Base-by-base conservation (phyloP, 2,329 filamentous ascomycete species). In the Orbilia quercus region DNA sequence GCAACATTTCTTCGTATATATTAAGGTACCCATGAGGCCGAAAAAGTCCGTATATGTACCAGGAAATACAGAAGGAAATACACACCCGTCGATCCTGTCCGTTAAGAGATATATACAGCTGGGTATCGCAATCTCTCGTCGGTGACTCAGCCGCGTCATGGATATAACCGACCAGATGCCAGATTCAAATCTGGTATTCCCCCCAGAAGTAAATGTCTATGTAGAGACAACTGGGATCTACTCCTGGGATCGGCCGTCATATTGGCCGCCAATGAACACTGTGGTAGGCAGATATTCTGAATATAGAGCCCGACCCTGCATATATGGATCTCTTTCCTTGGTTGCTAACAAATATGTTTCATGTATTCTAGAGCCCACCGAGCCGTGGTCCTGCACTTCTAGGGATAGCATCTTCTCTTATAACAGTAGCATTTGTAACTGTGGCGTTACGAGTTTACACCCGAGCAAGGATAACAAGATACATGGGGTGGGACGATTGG, bases 401-500 rank as follows among this genome's bases (percentile, higher is more conserved):
- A 12, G 31, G 42, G 0, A 31, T 72, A 53, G 28, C 48, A 6
- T 45, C 59, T 1, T 25, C 51, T 23, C 58, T 72, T 18, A 64
- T 58, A 1, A 6, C 2, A 12, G 4, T 63, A n/a, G 66, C 66
- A 1, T 44, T 58, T 11, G 38, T 53, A 16, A 64, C 53, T 22
- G 66, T 72, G 2, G 25, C 53, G 16, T 40, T 72, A 18, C 47
- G 66, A 18, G 12, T 72, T 11, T 72, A 72, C 28, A 64, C 66
- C 6, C 23, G 66, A 16, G 38, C 23, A 11, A 34, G 44, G 12
- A 59, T 72, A 25, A 72, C 51, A 12, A 64, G 48, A 18, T 72
- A 72, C 31, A 53, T 64, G 53, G 66, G 66, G 12, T 72, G 58
- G 69, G 69, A 73, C 51, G 69, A 73, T 36, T 73, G 60, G 60